phyloP scores from a whole-genome alignment of 2,329 filamentous ascomycete genomes.

The Didymella arachidicola region DNA sequence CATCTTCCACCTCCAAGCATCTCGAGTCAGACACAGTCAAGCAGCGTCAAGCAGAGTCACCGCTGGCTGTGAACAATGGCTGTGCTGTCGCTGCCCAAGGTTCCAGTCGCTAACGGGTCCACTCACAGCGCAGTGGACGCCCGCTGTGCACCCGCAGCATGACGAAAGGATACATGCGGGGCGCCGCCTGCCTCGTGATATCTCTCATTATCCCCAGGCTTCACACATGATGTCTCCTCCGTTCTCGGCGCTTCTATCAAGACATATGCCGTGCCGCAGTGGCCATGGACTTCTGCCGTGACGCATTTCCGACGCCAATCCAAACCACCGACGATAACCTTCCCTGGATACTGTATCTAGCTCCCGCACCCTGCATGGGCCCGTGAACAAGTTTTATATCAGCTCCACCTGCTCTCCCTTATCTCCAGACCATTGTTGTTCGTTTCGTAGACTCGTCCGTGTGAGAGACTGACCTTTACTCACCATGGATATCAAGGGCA shows the following conservation, averaged over 20 bases:
- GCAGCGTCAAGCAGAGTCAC: constrained; percentile 10
- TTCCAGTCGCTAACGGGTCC: constrained; percentile 30
- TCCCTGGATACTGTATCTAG: constrained; percentile 37
- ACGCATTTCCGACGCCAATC: constrained; percentile 31
- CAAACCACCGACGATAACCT: constrained; percentile 40
- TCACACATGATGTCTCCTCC: constrained; percentile 14
- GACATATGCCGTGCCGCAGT: constrained; percentile 12
- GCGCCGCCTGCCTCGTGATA: constrained; percentile 16
- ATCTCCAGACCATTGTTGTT: constrained; percentile 8
- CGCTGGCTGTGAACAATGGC: constrained; percentile 1
- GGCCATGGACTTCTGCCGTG: constrained; percentile 15
- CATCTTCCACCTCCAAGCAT: neutral
- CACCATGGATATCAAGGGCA: constrained; percentile 49
- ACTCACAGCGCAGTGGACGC: constrained; percentile 24
- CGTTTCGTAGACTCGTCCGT: constrained; percentile 1
- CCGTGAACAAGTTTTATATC: constrained; percentile 32
- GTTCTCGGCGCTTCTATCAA: constrained; percentile 26
- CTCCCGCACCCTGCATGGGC: constrained; percentile 44
- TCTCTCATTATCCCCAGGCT: neutral
- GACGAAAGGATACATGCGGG: constrained; percentile 19
- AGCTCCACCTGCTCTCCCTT: constrained; percentile 24
- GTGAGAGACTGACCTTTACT: constrained; percentile 16
- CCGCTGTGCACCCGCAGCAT: constrained; percentile 12
- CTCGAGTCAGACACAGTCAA: constrained; percentile 13
- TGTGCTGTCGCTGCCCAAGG: neutral